Conservation (phyloP, 2,329 filamentous ascomycete species). For the Daldinia sp. region DNA sequence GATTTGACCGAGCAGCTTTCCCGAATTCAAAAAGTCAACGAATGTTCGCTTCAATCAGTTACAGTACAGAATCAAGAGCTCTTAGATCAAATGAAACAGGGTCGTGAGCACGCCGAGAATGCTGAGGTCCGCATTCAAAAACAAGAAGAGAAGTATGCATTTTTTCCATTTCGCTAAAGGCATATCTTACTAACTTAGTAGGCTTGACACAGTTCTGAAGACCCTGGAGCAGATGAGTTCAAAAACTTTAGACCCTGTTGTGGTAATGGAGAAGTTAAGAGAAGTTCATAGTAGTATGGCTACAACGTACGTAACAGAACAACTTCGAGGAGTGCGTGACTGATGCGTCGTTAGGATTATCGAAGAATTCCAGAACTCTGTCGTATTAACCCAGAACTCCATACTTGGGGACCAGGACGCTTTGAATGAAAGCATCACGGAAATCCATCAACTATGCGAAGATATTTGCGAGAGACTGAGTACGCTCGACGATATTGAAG, state of each 20-base stretch:
- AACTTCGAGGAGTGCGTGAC: neutral
- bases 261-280: constrained; percentile 38
- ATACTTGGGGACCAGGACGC: constrained; percentile 1
- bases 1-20: constrained; percentile 43
- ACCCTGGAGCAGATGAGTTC: constrained; percentile 33
- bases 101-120: constrained; percentile 27
- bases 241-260: constrained; percentile 16
- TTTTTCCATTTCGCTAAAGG: neutral
- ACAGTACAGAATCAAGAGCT: constrained; percentile 41
- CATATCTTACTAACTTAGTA: constrained; percentile 34
- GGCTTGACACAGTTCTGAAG: constrained; percentile 41
- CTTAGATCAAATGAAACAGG: constrained; percentile 33
- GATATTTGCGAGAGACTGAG: constrained; percentile 19
- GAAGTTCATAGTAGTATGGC: constrained; percentile 33
- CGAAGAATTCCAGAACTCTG: constrained; percentile 32
- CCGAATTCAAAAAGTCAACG: constrained; percentile 39
- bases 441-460: constrained; percentile 31
- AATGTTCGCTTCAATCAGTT: constrained; percentile 39
- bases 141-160: constrained; percentile 44
- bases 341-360: constrained; percentile 17
- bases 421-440: constrained; percentile 25
- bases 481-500: constrained; percentile 16
- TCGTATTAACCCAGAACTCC: constrained; percentile 21
- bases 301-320: constrained; percentile 36
- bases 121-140: constrained; percentile 26